A percentile compares a stretch with the other conserved stretches of the same genome.
phyloP scores from a whole-genome alignment of 2,329 filamentous ascomycete genomes.

The Aurifilum marmelostoma region DNA sequence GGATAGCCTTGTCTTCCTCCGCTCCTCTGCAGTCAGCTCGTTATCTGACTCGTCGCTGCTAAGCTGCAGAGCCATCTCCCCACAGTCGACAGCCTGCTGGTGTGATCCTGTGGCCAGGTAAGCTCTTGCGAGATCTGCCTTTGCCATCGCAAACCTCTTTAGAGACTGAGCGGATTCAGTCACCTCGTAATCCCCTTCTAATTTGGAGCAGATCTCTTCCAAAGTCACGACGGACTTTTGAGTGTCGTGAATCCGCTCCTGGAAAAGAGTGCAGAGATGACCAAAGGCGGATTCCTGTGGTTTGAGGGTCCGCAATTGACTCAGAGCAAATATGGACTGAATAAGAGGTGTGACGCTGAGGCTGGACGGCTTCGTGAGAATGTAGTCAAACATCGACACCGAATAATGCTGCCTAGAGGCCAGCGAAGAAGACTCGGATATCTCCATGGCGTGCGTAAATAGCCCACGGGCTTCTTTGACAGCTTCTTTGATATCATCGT shows the following conservation, averaged over 20 bases:
- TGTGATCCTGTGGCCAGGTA: constrained; percentile 72
- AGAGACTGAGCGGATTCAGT: constrained; percentile 77
- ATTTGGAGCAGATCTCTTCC: constrained; percentile 65
- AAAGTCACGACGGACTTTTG: constrained; percentile 65
- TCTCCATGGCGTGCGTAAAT: constrained; percentile 93
- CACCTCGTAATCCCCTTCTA: constrained; percentile 83
- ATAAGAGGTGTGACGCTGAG: constrained; percentile 67
- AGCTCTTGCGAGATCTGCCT: constrained; percentile 83
- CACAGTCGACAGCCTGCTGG: constrained; percentile 73
- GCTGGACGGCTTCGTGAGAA: constrained; percentile 61
- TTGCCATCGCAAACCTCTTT: constrained; percentile 77
- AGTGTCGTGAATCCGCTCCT: constrained; percentile 77
- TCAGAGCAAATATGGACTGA: constrained; percentile 85
- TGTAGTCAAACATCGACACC: constrained; percentile 78
- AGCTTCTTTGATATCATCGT: constrained; percentile 69
- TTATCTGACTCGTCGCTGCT: constrained; percentile 72
- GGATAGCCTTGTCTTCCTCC: constrained; percentile 75
- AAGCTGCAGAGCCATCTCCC: constrained; percentile 78
- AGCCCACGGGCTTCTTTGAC: constrained; percentile 69
- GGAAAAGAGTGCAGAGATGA: constrained; percentile 79
- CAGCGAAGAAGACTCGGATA: constrained; percentile 76
- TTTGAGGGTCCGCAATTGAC: constrained; percentile 74
- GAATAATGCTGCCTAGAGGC: constrained; percentile 80
- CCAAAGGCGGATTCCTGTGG: constrained; percentile 72
- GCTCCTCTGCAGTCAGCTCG: constrained; percentile 65